These are phyloP conservation scores for Trichophyton benhamiae DNA, from an alignment of 2,329 filamentous ascomycete genomes.

Conservation along the genomic window DNA sequence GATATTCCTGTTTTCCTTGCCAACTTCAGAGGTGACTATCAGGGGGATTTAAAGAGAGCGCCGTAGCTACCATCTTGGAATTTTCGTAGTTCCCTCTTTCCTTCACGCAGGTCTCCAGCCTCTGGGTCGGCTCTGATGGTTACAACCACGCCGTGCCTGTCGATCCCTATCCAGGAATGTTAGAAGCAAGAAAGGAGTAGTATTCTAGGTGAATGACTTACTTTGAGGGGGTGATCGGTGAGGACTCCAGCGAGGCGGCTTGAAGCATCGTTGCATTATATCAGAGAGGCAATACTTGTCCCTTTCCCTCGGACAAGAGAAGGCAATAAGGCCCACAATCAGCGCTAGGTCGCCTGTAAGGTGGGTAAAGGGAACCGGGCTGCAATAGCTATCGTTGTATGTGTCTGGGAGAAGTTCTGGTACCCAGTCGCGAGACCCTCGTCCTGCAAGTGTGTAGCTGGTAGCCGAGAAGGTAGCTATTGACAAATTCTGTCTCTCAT, in stretches of 20 bases:
- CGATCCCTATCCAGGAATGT: constrained; percentile 6
- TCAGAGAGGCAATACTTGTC: neutral
- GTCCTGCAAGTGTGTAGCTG: constrained; percentile 13
- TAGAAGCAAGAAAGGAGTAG: neutral
- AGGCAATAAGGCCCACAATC: constrained; percentile 17
- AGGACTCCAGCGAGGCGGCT: constrained; percentile 12
- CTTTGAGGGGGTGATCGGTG: constrained; percentile 9
- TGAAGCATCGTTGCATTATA: constrained; percentile 10
- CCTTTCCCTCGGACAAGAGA: constrained; percentile 9
- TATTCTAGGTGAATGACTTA: constrained; percentile 6
- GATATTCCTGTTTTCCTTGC: neutral
- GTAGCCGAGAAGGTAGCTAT: constrained; percentile 9
- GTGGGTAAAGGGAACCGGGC: neutral
- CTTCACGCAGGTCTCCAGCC: neutral
- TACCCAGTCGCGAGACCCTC: constrained; percentile 13
- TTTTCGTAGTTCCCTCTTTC: neutral
- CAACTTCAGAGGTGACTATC: neutral
- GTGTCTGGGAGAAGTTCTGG: constrained; percentile 15
- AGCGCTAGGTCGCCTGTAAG: constrained; percentile 16
- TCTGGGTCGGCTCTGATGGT: constrained; percentile 8
- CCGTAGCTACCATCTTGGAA: constrained; percentile 9
- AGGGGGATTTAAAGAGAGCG: constrained; percentile 4
- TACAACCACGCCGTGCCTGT: constrained; percentile 11
- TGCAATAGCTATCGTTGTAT: constrained; percentile 9
- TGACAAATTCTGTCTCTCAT: constrained; percentile 8